Conservation (phyloP, 768 basidiomycete species). For the Phylloporus arenicola region DNA sequence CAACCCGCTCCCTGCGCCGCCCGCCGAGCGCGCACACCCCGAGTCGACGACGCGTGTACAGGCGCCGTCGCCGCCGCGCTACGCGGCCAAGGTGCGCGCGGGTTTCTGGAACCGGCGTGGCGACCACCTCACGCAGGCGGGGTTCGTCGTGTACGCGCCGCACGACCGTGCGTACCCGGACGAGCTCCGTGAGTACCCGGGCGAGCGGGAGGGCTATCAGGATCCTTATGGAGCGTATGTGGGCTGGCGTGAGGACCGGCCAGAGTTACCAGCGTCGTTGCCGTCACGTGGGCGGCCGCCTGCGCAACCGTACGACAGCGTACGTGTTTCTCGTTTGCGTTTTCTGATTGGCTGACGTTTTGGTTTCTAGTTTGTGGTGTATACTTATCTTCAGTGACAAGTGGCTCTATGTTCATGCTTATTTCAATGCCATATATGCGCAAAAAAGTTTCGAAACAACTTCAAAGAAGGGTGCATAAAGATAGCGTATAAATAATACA, state of each 20-base stretch:
- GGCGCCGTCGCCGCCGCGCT: constrained; percentile 26
- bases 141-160: constrained; percentile 66
- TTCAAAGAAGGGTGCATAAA: constrained; percentile 12
- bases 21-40: constrained; percentile 18
- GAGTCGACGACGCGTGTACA: constrained; percentile 24
- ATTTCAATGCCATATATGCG: constrained; percentile 13
- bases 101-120: constrained; percentile 77
- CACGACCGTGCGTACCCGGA: constrained; percentile 47
- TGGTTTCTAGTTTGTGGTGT: constrained; percentile 35
- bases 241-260: constrained; percentile 39
- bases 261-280: constrained; percentile 58
- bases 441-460: neutral
- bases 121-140: constrained; percentile 54
- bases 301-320: constrained; percentile 50
- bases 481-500: constrained; percentile 24
- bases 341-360: neutral
- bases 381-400: constrained; percentile 28
- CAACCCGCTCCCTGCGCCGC: constrained; percentile 29
- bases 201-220: constrained; percentile 47
- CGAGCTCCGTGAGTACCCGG: constrained; percentile 59
- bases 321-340: constrained; percentile 24
- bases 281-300: constrained; percentile 54
- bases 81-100: constrained; percentile 37
- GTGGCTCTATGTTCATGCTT: constrained; percentile 9
- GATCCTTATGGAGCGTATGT: constrained; percentile 46